Evolutionary conservation across 306 rosid genomes (phyloP), one percentile per base, ranked within the genome.

Genomic region (Morella rubra): DNA sequence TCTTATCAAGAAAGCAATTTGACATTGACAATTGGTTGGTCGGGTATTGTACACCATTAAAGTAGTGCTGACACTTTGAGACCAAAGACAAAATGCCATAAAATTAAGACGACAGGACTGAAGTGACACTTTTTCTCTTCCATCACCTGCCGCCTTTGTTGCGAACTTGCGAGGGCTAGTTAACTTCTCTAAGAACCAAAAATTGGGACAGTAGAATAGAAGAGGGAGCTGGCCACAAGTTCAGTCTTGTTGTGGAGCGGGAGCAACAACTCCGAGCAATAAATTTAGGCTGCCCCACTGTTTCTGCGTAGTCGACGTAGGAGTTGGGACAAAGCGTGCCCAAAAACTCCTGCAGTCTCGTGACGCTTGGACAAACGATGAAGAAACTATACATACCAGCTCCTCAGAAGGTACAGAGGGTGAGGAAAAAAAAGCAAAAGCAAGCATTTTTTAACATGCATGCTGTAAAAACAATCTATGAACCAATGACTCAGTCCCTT

Each of bases 31-130:
- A 66, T n/a, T 24, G 65, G 9, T 45, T 13, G 52, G 73, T 37
- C 16, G 6, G 53, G 22, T 42, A 13, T 66, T n/a, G 2, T 3
- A 66, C 24, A 18, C 71, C 71, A 66, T 10, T 44, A 15, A 66
- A 66, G 78, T 12, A 65, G 22, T 46, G 59, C 51, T 41, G 53
- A 53, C 73, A 65, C 44, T 13, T 12, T 11, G 45, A 69, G 79
- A 75, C 56, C 66, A 51, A n/a, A 80, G 72, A 75, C 79, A 75
- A 80, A 69, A 13, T 27, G 14, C 54, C 79, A 75, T 80, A 60
- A 80, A 75, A 50, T 61, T 70, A 75, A 75, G 12, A 59, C 46
- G 80, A 69, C 84, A 70, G 10, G 5, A 1, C 0, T 61, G 77
- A 62, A 76, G 61, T 8, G 56, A 76, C 80, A n/a, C 5, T 32